phyloP scores from a whole-genome alignment of 805 yeast genomes.

The Lachancea waltii region DNA sequence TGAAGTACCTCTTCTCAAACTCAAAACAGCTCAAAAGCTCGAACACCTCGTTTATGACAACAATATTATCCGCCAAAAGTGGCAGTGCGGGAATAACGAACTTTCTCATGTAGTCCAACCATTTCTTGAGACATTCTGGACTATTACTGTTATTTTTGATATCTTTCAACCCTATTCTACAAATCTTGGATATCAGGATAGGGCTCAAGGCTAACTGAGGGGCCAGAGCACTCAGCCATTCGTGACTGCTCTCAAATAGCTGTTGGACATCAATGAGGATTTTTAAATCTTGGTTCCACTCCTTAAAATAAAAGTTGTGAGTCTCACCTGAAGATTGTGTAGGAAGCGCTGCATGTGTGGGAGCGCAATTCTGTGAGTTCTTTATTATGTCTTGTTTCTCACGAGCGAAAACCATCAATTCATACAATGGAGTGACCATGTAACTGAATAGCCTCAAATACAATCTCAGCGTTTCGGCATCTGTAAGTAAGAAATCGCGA shows the following conservation, averaged over 20 bases:
- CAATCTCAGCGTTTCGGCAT: conserved; percentile 41
- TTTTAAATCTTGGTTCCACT: conserved; percentile 44
- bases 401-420: conserved; percentile 4
- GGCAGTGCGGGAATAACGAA: conserved; percentile 60
- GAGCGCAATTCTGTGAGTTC: neutral
- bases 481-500: conserved; percentile 55
- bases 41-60: conserved; percentile 55
- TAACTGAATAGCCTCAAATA: conserved; percentile 45
- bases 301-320: conserved; percentile 45
- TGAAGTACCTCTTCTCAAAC: conserved; percentile 57
- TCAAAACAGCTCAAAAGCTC: conserved; percentile 48
- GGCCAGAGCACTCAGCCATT: conserved; percentile 49
- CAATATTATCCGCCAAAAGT: conserved; percentile 48
- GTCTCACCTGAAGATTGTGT: no score
- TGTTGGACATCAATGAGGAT: conserved; percentile 35
- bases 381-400: neutral
- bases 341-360: neutral
- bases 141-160: conserved; percentile 20
- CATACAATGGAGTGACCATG: conserved; percentile 43
- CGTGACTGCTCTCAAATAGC: conserved; percentile 42
- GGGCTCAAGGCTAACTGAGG: conserved; percentile 46
- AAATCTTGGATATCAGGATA: conserved; percentile 46
- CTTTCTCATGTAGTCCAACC: conserved; percentile 61
- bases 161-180: conserved; percentile 49
- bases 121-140: conserved; percentile 25